Conservation (phyloP, 768 basidiomycete species). For the Serendipita sp. region DNA sequence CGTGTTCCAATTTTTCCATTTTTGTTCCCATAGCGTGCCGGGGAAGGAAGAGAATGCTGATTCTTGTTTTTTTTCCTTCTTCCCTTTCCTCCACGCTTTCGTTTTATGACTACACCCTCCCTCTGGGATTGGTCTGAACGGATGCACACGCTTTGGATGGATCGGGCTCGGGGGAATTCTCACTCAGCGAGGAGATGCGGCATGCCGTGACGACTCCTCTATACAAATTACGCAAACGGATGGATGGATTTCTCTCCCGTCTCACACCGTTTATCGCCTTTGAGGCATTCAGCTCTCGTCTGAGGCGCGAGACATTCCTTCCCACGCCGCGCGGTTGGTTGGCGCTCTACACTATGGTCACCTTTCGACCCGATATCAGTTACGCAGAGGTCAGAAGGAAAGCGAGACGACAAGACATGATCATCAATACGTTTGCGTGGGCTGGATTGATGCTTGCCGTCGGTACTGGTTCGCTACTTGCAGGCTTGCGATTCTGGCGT, state of each 20-base stretch:
- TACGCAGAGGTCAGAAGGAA: constrained; percentile 67
- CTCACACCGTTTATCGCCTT: constrained; percentile 23
- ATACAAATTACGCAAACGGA: constrained; percentile 62
- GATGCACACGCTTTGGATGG: neutral
- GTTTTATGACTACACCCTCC: too few species aligned
- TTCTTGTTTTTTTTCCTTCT: constrained; percentile 17
- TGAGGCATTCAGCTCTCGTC: constrained; percentile 29
- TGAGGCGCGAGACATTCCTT: constrained; percentile 14
- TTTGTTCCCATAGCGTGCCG: constrained; percentile 16
- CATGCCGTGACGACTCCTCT: constrained; percentile 71
- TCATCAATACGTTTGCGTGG: constrained; percentile 40
- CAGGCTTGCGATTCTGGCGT: constrained; percentile 26
- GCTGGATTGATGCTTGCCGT: constrained; percentile 14
- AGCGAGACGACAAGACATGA: constrained; percentile 49
- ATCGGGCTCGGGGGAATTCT: neutral
- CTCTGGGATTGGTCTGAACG: neutral
- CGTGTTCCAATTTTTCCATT: constrained; percentile 26
- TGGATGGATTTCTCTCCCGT: constrained; percentile 45
- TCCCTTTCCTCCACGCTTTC: neutral
- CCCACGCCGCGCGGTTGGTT: constrained; percentile 61
- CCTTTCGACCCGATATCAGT: constrained; percentile 89
- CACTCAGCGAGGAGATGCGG: constrained; percentile 76
- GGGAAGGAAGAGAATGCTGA: constrained; percentile 8
- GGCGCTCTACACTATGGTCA: constrained; percentile 93
- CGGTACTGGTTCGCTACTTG: constrained; percentile 30